phyloP scores from a whole-genome alignment of 805 yeast genomes.

The Saccharomyces mikatae region DNA sequence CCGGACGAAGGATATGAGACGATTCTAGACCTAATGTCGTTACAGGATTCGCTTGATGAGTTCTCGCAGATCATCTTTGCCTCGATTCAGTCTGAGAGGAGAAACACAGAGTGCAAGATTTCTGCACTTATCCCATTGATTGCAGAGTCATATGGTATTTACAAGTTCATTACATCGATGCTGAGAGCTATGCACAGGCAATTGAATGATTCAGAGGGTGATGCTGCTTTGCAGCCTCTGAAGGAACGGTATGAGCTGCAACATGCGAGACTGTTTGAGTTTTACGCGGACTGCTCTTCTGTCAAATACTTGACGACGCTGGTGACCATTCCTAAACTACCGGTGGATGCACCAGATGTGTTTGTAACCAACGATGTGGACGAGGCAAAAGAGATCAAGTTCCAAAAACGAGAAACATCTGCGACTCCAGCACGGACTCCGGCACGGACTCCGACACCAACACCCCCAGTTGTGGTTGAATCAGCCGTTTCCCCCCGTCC shows the following conservation, averaged over 20 bases:
- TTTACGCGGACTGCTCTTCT: constrained; percentile 84
- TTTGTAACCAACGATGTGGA: constrained; percentile 12
- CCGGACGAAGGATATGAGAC: constrained; percentile 95
- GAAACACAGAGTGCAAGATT: constrained; percentile 62
- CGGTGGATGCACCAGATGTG: constrained; percentile 32
- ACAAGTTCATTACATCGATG: constrained; percentile 84
- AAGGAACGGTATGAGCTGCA: constrained; percentile 64
- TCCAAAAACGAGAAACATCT: constrained; percentile 4
- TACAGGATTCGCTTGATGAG: constrained; percentile 78
- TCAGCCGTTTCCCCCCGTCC: background rate
- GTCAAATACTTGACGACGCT: constrained; percentile 73
- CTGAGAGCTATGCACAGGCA: constrained; percentile 73
- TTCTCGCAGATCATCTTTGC: constrained; percentile 72
- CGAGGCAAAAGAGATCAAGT: constrained; percentile 9
- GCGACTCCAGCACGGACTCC: background rate
- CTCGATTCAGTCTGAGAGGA: constrained; percentile 46
- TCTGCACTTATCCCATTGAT: constrained; percentile 85
- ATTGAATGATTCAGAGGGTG: constrained; percentile 43
- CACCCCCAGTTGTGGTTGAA: background rate
- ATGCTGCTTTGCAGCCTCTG: constrained; percentile 70
- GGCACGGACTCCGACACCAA: background rate
- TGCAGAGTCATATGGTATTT: constrained; percentile 86
- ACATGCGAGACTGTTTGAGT: constrained; percentile 61
- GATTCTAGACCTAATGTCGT: constrained; percentile 70
- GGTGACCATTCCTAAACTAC: constrained; percentile 40